Conservation (phyloP, 208 protist genomes). For the Herpetomonas samuelpessoai region DNA sequence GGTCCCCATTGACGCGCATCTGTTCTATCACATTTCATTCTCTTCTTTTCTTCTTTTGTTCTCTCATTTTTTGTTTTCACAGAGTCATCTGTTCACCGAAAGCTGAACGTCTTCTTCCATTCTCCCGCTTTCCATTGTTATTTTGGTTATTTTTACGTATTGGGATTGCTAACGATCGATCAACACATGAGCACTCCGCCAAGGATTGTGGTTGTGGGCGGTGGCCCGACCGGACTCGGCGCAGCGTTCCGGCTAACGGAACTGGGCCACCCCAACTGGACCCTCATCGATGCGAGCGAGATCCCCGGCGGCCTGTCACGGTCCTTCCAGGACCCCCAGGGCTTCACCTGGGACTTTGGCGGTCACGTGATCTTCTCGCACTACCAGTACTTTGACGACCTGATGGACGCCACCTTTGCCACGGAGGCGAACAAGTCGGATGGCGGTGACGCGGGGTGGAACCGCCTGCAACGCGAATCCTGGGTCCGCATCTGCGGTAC, state of each 20-base stretch:
- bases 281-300: constrained; percentile 41
- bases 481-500: constrained; percentile 40
- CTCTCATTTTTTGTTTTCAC: neutral
- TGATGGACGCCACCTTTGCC: constrained; percentile 51
- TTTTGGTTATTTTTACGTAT: constrained; percentile 14
- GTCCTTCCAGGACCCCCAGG: constrained; percentile 38
- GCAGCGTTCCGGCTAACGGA: constrained; percentile 61
- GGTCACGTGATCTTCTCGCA: constrained; percentile 85
- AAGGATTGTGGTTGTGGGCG: constrained; percentile 62
- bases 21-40: neutral
- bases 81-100: neutral
- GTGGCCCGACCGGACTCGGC: constrained; percentile 62
- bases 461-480: constrained; percentile 54
- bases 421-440: constrained; percentile 2
- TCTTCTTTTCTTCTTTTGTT: neutral
- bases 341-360: constrained; percentile 80
- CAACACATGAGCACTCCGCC: constrained; percentile 10
- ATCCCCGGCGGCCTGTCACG: constrained; percentile 60
- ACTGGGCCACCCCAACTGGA: constrained; percentile 41
- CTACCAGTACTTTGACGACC: constrained; percentile 81
- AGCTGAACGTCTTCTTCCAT: neutral
- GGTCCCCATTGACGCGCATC: neutral
- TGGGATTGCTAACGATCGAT: too few species aligned
- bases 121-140: neutral
- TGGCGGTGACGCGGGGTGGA: constrained; percentile 19